Evolutionary conservation across 129 eudicot genomes (phyloP).

Genomic region (Tagetes patula): DNA sequence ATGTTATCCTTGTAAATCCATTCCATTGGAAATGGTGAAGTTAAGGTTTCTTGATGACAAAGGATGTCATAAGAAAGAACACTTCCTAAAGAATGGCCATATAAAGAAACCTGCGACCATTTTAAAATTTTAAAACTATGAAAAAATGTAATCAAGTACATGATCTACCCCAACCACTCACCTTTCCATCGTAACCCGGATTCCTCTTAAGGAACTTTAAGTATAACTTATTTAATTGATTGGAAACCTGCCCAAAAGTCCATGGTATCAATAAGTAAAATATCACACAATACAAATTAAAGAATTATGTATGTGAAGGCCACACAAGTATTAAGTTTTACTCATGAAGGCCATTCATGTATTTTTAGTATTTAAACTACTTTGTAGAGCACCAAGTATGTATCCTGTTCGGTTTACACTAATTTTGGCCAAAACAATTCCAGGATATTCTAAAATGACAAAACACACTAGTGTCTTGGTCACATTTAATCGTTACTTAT

Average conservation of each 20-base stretch:
- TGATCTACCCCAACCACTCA: conserved; percentile 29
- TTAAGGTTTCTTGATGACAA: conserved; percentile 89
- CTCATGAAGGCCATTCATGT: not conserved
- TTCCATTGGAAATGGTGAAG: conserved; percentile 85
- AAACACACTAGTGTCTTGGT: not conserved
- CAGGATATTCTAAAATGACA: not conserved
- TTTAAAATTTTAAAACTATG: not conserved
- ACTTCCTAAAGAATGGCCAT: conserved; percentile 97
- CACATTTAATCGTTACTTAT: conserved; percentile 2
- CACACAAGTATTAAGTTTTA: not conserved
- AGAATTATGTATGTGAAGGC: not conserved
- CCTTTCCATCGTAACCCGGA: conserved; percentile 99
- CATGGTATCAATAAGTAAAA: conserved; percentile 15
- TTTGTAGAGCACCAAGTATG: not conserved
- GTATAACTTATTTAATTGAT: conserved; percentile 76
- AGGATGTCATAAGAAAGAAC: conserved; percentile 94
- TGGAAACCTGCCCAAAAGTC: conserved; percentile 64
- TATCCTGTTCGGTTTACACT: not conserved
- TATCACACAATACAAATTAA: not conserved
- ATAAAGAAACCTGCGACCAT: conserved; percentile 66
- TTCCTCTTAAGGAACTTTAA: conserved; percentile 81
- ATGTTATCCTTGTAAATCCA: conserved; percentile 54
- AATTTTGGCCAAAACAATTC: not conserved
- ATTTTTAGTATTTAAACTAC: not conserved
- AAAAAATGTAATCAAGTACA: not conserved